Base-by-base conservation (phyloP, 371 early-diverging fungal genomes). In the Lichtheimia corymbifera region DNA sequence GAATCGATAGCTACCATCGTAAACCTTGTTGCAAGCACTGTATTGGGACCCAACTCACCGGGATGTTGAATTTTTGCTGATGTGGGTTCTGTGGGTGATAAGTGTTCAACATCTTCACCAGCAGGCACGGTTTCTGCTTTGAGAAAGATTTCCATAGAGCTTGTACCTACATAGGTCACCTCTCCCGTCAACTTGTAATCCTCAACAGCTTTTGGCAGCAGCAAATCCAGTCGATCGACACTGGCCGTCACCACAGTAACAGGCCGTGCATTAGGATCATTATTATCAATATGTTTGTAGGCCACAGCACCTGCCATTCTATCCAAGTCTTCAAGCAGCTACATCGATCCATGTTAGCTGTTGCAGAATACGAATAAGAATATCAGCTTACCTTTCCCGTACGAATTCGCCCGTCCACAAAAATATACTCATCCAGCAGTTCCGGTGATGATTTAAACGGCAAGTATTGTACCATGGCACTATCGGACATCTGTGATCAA, bases 1-100 rank as follows among this genome's bases (percentile, higher is more conserved):
- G 90, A 82, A 69, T 95, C 90, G 17, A 89, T 75, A 2, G 96
- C 97, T 7, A 93, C 97, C 96, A 97, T 95, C 17, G 92, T 93
- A 71, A 97, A 92, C 51, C 92, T 83, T 12, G 95, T 93, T 12
- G 83, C 83, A 15, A 93, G 69, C 40, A 92, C 84, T 2, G 88
- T 83, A 59, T 86, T 85, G 22, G 69, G 67, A 9, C 66, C 63
- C 5, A 76, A 56, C 2, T 51, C 15, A 17, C 61, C 66, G 12
- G 61, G 28, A 17, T 55, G 43, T 11, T 58, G 57, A 1, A 24
- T 9, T 56, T 20, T 30, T n/a, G 20, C 17, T 27, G 50, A 4
- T 18, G 64, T 47, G 15, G 50, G 28, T 27, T 56, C 35, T 22
- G 53, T 56, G 11, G 35, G 35, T 35, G 35, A 35, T 35, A 35